phyloP scores from a whole-genome alignment of 768 basidiomycete species.

The Butyriboletus loyo region DNA sequence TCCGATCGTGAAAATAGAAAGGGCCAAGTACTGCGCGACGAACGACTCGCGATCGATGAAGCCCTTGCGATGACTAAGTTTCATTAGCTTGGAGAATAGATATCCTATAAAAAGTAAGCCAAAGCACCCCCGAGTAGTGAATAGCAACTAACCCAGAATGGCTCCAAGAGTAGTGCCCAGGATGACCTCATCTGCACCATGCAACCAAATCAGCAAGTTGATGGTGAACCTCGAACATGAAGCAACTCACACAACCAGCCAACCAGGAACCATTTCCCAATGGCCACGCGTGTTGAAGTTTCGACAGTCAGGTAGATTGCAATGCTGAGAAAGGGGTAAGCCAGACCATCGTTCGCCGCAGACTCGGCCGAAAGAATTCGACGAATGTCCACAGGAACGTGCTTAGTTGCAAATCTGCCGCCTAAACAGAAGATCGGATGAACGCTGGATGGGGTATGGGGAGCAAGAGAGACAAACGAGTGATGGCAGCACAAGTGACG shows the following conservation, averaged over 20 bases:
- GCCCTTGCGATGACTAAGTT: conserved; percentile 55
- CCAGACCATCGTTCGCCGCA: conserved; percentile 93
- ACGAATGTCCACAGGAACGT: conserved; percentile 74
- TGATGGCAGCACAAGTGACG: conserved; percentile 82
- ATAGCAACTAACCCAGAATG: conserved; percentile 37
- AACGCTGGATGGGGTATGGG: background rate
- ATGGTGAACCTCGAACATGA: background rate
- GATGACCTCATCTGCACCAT: conserved; percentile 69
- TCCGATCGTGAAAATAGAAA: conserved; percentile 76
- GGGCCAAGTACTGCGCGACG: conserved; percentile 77
- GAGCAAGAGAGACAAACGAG: conserved; percentile 41
- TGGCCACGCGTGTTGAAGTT: conserved; percentile 52
- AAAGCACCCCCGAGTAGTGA: background rate
- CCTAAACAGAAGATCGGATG: conserved; percentile 36
- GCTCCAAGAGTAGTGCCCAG: conserved; percentile 71
- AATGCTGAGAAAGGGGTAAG: conserved; percentile 87
- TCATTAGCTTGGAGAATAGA: conserved; percentile 73
- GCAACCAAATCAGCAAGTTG: background rate
- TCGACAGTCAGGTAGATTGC: conserved; percentile 85
- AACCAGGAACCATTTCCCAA: conserved; percentile 83
- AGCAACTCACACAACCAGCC: conserved; percentile 64
- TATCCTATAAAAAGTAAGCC: conserved; percentile 42
- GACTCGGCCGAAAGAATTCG: conserved; percentile 85
- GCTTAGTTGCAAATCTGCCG: conserved; percentile 63
- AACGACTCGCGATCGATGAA: conserved; percentile 82